These are phyloP conservation scores for Aspergillus olivimuriae DNA, from an alignment of 495 filamentous ascomycete genomes.

Conservation along the genomic window DNA sequence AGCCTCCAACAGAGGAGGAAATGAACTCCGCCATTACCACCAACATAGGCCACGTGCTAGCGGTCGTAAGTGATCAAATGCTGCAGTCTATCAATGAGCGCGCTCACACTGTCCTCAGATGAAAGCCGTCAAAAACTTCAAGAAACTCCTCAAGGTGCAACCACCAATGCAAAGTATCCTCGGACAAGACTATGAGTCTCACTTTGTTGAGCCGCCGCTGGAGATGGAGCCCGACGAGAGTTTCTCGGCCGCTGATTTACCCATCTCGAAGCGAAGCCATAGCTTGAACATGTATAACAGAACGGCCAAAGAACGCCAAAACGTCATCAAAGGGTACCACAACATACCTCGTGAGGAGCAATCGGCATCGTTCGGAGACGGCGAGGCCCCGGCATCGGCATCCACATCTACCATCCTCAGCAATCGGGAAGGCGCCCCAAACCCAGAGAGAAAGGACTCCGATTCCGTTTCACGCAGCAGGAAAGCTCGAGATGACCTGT, in stretches of 20 bases:
- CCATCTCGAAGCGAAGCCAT: slow-evolving; percentile 29
- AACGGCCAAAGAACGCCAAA: slow-evolving; percentile 36
- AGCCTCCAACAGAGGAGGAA: slow-evolving; percentile 79
- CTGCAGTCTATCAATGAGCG: no score
- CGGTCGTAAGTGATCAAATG: slow-evolving; percentile 68
- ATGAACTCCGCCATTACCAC: slow-evolving; percentile 84
- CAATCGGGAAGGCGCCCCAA: slow-evolving; percentile 14
- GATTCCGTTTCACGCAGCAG: slow-evolving; percentile 23
- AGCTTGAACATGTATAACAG: slow-evolving; percentile 49
- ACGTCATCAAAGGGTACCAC: slow-evolving; percentile 47
- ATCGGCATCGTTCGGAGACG: no score
- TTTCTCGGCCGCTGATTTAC: slow-evolving; percentile 18
- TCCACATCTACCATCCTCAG: no score
- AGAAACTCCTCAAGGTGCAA: slow-evolving; percentile 49
- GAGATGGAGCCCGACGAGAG: slow-evolving; percentile 46
- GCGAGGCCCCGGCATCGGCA: no score
- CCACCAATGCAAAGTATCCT: slow-evolving; percentile 51
- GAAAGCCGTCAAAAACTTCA: slow-evolving; percentile 88
- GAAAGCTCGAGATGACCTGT: slow-evolving; percentile 12
- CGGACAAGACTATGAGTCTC: slow-evolving; percentile 41
- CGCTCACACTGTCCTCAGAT: no score
- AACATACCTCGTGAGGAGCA: slow-evolving; percentile 16
- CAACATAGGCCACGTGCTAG: slow-evolving; percentile 75
- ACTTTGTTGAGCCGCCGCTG: slow-evolving; percentile 51
- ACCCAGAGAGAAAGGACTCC: slow-evolving; percentile 24